A percentile compares a stretch with the other conserved stretches of the same genome.
Conservation (phyloP, 441 rosid genomes). For the Pelargonium cotyledonis region DNA sequence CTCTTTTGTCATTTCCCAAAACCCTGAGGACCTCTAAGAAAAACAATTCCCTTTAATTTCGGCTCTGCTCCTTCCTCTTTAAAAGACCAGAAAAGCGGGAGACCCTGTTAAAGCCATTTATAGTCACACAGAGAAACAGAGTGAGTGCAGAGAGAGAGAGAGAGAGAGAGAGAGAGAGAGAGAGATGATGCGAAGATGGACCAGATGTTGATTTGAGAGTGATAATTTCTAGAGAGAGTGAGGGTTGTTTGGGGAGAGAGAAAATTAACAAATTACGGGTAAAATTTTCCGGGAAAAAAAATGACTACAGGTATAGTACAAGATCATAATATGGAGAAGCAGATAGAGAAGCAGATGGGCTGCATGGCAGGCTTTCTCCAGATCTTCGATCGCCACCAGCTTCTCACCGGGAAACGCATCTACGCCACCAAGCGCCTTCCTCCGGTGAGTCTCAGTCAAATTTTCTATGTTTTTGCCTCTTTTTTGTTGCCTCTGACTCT, state of each 20-base stretch:
- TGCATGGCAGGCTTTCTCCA: slow-evolving; percentile 96
- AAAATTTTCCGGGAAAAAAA: slow-evolving; percentile 1
- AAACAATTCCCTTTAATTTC: slow-evolving; percentile 12
- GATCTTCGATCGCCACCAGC: slow-evolving; percentile 79
- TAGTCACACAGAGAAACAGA: not conserved
- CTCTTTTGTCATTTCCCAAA: no score
- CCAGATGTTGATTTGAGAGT: slow-evolving; percentile 8
- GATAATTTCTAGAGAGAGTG: not conserved
- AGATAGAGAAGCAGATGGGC: slow-evolving; percentile 59
- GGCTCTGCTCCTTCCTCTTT: slow-evolving; percentile 20
- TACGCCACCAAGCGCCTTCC: slow-evolving; percentile 58
- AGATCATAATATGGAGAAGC: slow-evolving; percentile 52
- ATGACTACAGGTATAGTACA: slow-evolving; percentile 40
- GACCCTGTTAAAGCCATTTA: slow-evolving; percentile 25
- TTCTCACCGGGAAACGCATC: slow-evolving; percentile 55
- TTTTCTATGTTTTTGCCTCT: not conserved
- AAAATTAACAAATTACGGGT: not conserved
- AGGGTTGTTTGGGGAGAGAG: slow-evolving; percentile 7
- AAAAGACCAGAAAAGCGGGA: slow-evolving; percentile 68
- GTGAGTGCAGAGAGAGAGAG: not conserved
- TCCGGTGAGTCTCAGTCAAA: slow-evolving; percentile 25
- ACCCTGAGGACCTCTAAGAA: no score
- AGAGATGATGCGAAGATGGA: not conserved
- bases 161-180: no score
- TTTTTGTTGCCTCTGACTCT: not conserved